Base-by-base conservation (phyloP, 352 stramenopile species). In the Globisporangium cystogenes region DNA sequence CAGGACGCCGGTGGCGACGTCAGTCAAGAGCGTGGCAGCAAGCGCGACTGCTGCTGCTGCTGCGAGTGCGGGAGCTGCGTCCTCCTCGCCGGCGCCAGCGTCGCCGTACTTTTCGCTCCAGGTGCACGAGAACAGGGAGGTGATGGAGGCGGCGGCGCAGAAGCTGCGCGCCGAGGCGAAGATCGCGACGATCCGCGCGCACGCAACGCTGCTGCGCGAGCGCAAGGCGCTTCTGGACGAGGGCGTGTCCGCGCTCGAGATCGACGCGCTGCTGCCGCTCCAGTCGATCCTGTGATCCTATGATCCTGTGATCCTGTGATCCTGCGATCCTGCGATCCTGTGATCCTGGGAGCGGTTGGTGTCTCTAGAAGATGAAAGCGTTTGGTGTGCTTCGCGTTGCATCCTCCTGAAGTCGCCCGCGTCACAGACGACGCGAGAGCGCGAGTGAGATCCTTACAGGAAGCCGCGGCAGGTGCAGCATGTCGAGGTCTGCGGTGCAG, bases 161-260 rank as follows among this genome's bases (percentile, higher is more conserved):
- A 61, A 61, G 48, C 23, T 61, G 20, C 48, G 49, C 33, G 55
- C 55, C 2, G 55, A 61, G 41, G 55, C 55, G 21, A 33, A 48
- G 20, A 35, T 61, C 29, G 55, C 55, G 24, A 61, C 55, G 29
- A 61, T 61, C 55, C 55, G 55, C 23, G 55, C 55, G 12, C 54
- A 61, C 31, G 55, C 55, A 4, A 41, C 55, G 23, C 48, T 61
- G 11, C 20, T 61, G 48, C 55, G 55, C 39, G 55, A 61, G 27
- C 55, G 55, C 47, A 61, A 61, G 26, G 55, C 55, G 48, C 48
- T 61, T 7, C 24, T 61, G 55, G 42, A 61, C 24, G 55, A 61
- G 23, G 55, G 55, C 31, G 55, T 61, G 23, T 36, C 41, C 0
- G 56, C 54, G 24, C 24, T 16, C 16, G 50, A 63, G 42, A 63